Conservation (phyloP, 2,329 filamentous ascomycete genomes). For the Paecilomyces sp. region DNA sequence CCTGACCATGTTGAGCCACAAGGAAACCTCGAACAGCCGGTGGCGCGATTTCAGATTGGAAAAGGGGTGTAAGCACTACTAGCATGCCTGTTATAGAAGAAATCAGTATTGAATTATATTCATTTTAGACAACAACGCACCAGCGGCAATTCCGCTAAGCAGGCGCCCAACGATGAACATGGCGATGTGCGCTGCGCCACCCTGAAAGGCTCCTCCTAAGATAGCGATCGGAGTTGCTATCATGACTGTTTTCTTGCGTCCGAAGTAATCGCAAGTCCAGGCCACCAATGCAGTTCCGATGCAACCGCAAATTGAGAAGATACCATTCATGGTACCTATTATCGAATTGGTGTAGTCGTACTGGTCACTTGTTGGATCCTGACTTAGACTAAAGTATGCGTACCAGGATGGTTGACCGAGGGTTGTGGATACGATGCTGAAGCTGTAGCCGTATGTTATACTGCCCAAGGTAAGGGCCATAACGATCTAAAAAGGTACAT, state of each 20-base stretch:
- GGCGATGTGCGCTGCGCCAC: constrained; percentile 8
- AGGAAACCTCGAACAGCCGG: constrained; percentile 2
- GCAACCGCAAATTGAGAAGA: constrained; percentile 7
- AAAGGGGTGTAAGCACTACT: neutral
- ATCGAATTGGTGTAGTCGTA: constrained; percentile 3
- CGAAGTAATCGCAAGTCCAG: constrained; percentile 10
- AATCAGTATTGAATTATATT: neutral
- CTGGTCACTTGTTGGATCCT: neutral
- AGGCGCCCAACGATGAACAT: constrained; percentile 1
- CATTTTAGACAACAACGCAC: neutral
- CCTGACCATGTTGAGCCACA: constrained; percentile 2
- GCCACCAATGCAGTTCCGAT: constrained; percentile 8
- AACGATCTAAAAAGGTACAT: neutral
- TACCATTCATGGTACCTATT: constrained; percentile 3
- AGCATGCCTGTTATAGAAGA: too few species aligned
- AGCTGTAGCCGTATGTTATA: constrained; percentile 3
- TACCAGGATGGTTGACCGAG: constrained; percentile 3
- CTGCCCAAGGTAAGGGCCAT: constrained; percentile 1
- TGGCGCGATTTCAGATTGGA: constrained; percentile 1
- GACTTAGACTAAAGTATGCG: neutral
- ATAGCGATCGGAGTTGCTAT: constrained; percentile 7
- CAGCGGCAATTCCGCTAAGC: neutral
- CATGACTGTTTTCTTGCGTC: neutral
- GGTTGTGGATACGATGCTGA: constrained; percentile 1
- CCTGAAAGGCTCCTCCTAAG: constrained; percentile 8